Evolutionary conservation across 2,329 filamentous ascomycete species (phyloP), one percentile per base, ranked within the genome.

Genomic region (Penicillium vulpinum): DNA sequence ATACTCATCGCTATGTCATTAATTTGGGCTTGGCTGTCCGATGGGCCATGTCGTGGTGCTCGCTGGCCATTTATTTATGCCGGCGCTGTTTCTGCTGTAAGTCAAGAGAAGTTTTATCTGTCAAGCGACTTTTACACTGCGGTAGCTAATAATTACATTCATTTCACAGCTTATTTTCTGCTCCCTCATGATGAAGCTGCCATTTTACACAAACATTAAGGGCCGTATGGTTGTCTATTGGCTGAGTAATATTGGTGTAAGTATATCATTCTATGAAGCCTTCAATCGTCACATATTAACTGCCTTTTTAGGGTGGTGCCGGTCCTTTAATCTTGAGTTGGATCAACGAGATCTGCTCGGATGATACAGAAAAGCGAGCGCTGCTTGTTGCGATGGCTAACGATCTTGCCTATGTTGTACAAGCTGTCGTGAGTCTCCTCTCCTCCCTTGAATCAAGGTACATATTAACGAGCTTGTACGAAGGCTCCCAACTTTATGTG

Each of bases 61-160:
- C 72, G 75, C 8, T 77, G 70, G 69, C 75, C 75, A 3, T 77
- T 77, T 53, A 74, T 77, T 24, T 70, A 76, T 18, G 40, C 61
- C 1, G 75, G 75, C 5, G 75, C 75, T 9, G 56, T 72, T 10
- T 68, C 74, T 24, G 72, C 64, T 4, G 72, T 75, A 54, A 51
- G 70, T 63, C 38, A 2, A 6, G 5, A 40, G 26, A 16, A 1
- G 1, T 6, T 36, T 38, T 26, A 26, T 38, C 10, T 2, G 22
- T 18, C 7, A 8, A 18, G 3, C 11, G 8, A 1, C 9, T 21
- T 9, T 7, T 1, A 15, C 28, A 5, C 4, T 10, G 21, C 5
- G 18, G 21, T 24, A 22, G 1, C 22, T 35, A 36, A 40, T 16
- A 4, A 9, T 8, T 26, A 6, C 5, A 5, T 6, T 22, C 10